A percentile compares a stretch with the other conserved stretches of the same genome.
Evolutionary conservation across 768 basidiomycete genomes (phyloP).

Genomic region (Cubamyces sp.): DNA sequence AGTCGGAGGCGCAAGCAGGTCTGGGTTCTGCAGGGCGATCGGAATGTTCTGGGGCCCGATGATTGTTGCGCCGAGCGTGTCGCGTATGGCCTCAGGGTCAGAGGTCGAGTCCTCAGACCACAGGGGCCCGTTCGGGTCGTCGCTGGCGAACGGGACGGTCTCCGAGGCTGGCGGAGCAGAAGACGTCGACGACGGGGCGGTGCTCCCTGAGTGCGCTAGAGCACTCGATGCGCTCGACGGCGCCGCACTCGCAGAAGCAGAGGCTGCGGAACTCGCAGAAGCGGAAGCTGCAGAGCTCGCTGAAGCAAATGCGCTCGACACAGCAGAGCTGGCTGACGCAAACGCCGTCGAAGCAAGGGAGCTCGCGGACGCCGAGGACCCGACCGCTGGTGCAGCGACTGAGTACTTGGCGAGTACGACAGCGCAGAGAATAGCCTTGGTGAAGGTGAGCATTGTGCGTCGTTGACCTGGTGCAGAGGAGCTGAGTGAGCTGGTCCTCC

Average conservation of each 20-base stretch:
- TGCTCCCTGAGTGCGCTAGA: constrained; percentile 4
- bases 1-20: constrained; percentile 60
- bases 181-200: constrained; percentile 7
- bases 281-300: constrained; percentile 5
- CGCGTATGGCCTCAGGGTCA: constrained; percentile 49
- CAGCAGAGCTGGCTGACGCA: constrained; percentile 8
- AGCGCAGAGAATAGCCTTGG: constrained; percentile 28
- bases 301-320: constrained; percentile 12
- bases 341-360: neutral
- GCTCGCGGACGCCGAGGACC: constrained; percentile 29
- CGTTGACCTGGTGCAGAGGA: constrained; percentile 5
- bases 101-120: constrained; percentile 28
- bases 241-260: neutral
- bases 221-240: neutral
- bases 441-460: constrained; percentile 23
- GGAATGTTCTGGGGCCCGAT: constrained; percentile 62
- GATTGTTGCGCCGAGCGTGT: constrained; percentile 47
- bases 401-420: constrained; percentile 24
- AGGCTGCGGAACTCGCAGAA: neutral
- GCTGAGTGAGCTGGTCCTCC: constrained; percentile 18
- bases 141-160: constrained; percentile 32
- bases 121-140: constrained; percentile 33
- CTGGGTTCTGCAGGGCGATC: constrained; percentile 59
- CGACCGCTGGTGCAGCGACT: constrained; percentile 32
- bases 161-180: constrained; percentile 18